phyloP scores from a whole-genome alignment of 352 stramenopile genomes.

The Phytophthora gonapodyides region DNA sequence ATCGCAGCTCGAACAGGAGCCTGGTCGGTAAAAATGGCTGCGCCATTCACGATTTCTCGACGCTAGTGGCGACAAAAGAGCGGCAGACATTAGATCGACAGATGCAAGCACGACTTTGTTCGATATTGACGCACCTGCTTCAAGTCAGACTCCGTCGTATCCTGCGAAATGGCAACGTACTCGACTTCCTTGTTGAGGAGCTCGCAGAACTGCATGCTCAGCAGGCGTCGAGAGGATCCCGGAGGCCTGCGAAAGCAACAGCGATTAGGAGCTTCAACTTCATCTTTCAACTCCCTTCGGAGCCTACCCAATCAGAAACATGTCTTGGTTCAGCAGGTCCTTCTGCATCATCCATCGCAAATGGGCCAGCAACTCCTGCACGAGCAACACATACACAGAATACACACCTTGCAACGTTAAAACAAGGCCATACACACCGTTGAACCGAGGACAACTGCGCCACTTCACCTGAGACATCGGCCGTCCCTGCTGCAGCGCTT shows the following conservation, averaged over 20 bases:
- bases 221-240: slow-evolving; percentile 65
- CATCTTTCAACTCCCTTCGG: background rate
- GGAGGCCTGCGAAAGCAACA: slow-evolving; percentile 52
- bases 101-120: background rate
- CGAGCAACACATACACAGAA: background rate
- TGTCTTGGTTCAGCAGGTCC: slow-evolving; percentile 82
- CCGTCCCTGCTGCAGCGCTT: slow-evolving; percentile 32
- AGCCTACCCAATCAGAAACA: slow-evolving; percentile 84
- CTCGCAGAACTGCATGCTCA: slow-evolving; percentile 89
- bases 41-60: slow-evolving; percentile 71
- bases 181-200: slow-evolving; percentile 85
- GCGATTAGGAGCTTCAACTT: background rate
- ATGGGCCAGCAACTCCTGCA: slow-evolving; percentile 70
- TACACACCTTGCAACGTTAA: background rate
- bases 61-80: slow-evolving; percentile 32
- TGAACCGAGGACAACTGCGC: too few relatives aligned
- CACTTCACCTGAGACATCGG: slow-evolving; percentile 49
- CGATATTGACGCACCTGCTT: slow-evolving; percentile 69
- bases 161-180: slow-evolving; percentile 92
- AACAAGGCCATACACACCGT: too few relatives aligned
- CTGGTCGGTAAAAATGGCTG: slow-evolving; percentile 90
- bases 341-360: slow-evolving; percentile 90
- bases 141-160: slow-evolving; percentile 94
- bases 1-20: slow-evolving; percentile 94
- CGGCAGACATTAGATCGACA: background rate